Base-by-base conservation (phyloP, 768 basidiomycete species). In the Phanerodontia chrysosporium region DNA sequence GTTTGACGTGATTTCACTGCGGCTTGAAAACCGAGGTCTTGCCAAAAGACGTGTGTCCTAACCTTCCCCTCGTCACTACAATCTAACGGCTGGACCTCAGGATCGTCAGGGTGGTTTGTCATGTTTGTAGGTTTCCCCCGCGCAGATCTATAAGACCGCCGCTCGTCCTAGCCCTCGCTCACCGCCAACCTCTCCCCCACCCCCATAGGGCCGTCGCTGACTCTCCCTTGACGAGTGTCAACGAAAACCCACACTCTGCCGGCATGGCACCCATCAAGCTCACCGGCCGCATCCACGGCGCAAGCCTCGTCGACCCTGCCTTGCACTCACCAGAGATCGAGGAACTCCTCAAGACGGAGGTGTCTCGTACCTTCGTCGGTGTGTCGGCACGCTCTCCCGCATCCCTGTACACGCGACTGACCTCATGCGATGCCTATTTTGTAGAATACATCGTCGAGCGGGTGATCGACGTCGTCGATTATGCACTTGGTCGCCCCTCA, bases 401-500 rank as follows among this genome's bases (percentile, higher is more conserved):
- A 46, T 29, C n/a, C 12, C 25, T 27, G 42, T 18, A 22, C 13
- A 58, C 65, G 59, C 18, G 45, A 21, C 14, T 45, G 45, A 56
- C 44, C 55, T 56, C 45, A 56, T 56, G 42, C 55, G 28, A 30
- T 45, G 30, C 42, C 35, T 16, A 28, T 29, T 54, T 49, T 51
- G 8, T 62, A 91, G 89, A 90, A 57, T 85, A 88, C 72, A 73
- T 87, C 56, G 80, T 87, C 14, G 87, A 90, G 69, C 76, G 73
- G 21, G 85, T 90, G 14, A 74, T 80, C 4, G 89, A 90, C 59
- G 85, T 87, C 0, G 89, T 90, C 53, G 86, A 89, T 72, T 88
- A 79, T 66, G 87, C 88, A 12, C 81, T 90, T 71, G 83, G 85
- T 16, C 81, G 85, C 32, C 78, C 86, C 27, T 79, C 83, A 5